phyloP scores from a whole-genome alignment of 805 yeast species.

The Yarrowia sp. region DNA sequence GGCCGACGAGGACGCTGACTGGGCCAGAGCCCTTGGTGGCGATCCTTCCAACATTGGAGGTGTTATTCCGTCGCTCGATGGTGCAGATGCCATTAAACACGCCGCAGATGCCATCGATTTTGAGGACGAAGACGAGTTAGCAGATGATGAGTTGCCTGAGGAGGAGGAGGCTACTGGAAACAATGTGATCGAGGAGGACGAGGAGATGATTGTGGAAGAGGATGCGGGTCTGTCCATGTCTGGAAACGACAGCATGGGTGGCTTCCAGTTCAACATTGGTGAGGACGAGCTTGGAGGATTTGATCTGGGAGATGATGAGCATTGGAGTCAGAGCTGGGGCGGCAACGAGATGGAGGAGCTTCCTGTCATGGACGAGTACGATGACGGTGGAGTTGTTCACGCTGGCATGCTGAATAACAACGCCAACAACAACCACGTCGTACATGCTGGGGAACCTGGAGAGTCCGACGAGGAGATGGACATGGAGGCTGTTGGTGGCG shows the following conservation, averaged over 20 bases:
- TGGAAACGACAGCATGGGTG: conserved; percentile 26
- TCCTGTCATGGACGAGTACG: conserved; percentile 24
- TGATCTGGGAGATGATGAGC: conserved; percentile 34
- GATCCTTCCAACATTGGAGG: conserved; percentile 34
- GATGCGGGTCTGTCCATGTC: conserved; percentile 7
- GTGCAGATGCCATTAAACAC: conserved; percentile 58
- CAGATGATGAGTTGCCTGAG: conserved; percentile 73
- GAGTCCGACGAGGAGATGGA: conserved; percentile 15
- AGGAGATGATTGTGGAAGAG: conserved; percentile 22
- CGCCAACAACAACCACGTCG: conserved; percentile 16
- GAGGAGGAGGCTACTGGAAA: conserved; percentile 45
- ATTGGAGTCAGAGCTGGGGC: conserved; percentile 36
- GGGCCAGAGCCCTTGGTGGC: conserved; percentile 35
- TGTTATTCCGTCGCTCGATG: conserved; percentile 32
- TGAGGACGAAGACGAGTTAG: conserved; percentile 92
- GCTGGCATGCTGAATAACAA: conserved; percentile 22
- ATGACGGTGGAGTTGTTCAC: conserved; percentile 28
- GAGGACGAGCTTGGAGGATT: conserved; percentile 34
- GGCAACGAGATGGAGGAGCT: conserved; percentile 35
- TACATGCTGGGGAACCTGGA: conserved; percentile 13
- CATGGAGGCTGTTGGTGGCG: conserved; percentile 5
- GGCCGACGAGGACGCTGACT: conserved; percentile 39
- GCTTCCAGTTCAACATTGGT: conserved; percentile 28
- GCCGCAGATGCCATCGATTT: conserved; percentile 93
- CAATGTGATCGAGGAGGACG: conserved; percentile 37